phyloP scores from a whole-genome alignment of 2,329 filamentous ascomycete species.

The Knufia petricola region DNA sequence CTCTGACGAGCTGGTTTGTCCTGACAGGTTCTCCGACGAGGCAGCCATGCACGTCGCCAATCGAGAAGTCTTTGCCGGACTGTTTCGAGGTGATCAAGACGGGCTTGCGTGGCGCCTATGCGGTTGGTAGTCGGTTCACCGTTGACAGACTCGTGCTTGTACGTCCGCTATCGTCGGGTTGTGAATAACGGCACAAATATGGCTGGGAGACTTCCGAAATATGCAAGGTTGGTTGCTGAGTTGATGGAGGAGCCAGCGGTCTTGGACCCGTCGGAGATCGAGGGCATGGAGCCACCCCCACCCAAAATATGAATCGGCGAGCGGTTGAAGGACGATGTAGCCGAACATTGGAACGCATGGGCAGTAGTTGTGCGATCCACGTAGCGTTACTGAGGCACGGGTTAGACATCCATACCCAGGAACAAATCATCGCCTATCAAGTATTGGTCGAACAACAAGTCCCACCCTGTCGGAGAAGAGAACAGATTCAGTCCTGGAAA shows the following conservation, averaged over 20 bases:
- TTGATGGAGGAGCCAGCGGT: conserved; percentile 9
- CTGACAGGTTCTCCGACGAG: conserved; percentile 24
- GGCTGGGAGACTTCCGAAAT: conserved; percentile 9
- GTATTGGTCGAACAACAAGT: conserved; percentile 40
- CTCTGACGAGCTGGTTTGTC: conserved; percentile 24
- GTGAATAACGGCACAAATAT: not conserved
- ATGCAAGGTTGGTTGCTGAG: conserved; percentile 10
- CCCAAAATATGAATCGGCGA: not conserved
- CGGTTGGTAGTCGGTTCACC: conserved; percentile 27
- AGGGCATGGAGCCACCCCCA: not conserved
- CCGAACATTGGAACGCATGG: not conserved
- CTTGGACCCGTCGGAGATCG: not conserved
- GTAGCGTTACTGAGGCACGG: not conserved
- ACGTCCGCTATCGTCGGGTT: conserved; percentile 29
- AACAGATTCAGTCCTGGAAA: conserved; percentile 46
- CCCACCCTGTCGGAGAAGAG: conserved; percentile 40
- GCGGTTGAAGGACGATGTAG: not conserved
- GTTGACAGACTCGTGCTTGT: conserved; percentile 29
- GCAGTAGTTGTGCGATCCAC: not conserved
- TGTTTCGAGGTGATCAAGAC: conserved; percentile 24
- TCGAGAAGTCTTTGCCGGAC: conserved; percentile 20
- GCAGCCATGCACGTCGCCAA: conserved; percentile 15
- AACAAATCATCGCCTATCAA: conserved; percentile 20
- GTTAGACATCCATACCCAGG: conserved; percentile 2
- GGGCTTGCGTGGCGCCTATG: conserved; percentile 20